These are phyloP conservation scores for Phytophthora ohioensis DNA, from an alignment of 352 stramenopile species.

Conservation along the genomic window DNA sequence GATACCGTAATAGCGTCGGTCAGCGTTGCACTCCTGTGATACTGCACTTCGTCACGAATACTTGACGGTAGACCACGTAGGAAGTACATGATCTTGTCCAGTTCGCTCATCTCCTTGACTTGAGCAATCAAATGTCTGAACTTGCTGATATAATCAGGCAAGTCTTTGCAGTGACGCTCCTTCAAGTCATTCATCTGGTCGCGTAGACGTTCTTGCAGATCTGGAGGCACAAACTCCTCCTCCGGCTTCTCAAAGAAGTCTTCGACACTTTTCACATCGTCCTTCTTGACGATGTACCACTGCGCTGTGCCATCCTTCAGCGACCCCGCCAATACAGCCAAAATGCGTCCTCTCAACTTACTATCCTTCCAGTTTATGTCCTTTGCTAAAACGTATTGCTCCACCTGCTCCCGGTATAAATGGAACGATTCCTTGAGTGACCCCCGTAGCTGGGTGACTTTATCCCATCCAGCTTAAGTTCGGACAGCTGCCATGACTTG, in stretches of 20 bases:
- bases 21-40: conserved; percentile 14
- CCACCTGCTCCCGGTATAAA: conserved; percentile 15
- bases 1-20: conserved; percentile 3
- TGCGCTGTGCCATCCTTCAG: conserved; percentile 22
- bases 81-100: conserved; percentile 21
- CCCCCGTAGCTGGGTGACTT: not conserved
- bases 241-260: conserved; percentile 23
- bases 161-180: conserved; percentile 11
- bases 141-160: conserved; percentile 9
- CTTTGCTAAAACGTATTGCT: conserved; percentile 26
- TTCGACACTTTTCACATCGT: conserved; percentile 16
- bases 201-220: conserved; percentile 20
- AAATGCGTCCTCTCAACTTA: conserved; percentile 8
- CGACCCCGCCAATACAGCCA: conserved; percentile 13
- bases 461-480: not conserved
- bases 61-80: conserved; percentile 9
- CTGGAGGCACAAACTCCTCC: conserved; percentile 16
- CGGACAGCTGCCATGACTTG: no score
- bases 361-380: conserved; percentile 17
- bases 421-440: not conserved
- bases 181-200: conserved; percentile 21
- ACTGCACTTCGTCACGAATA: conserved; percentile 17
- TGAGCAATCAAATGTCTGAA: conserved; percentile 12
- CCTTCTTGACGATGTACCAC: conserved; percentile 24
- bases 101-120: conserved; percentile 24